These are phyloP conservation scores for Oenanthe javanica DNA, from an alignment of 140 eudicot species.

Conservation along the genomic window DNA sequence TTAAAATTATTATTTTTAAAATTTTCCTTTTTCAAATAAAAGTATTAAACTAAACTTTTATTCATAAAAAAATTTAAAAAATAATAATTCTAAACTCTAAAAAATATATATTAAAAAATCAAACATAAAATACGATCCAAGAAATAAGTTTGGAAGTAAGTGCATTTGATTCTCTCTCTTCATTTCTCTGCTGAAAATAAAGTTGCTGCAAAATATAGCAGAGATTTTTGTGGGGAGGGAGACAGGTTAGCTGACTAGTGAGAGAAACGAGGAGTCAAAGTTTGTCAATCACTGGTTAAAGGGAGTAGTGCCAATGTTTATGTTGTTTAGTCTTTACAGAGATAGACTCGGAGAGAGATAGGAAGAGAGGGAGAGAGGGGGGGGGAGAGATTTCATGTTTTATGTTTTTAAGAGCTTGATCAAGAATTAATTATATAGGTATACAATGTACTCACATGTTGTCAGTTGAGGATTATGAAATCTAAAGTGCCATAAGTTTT, in stretches of 20 bases:
- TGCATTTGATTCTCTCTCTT: background rate
- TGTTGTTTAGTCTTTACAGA: background rate
- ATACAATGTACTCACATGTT: too few species aligned
- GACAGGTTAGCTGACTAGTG: slow-evolving; percentile 30
- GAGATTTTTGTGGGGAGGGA: slow-evolving; percentile 13
- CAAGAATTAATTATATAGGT: too few species aligned
- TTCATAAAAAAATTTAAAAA: too few species aligned
- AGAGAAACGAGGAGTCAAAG: slow-evolving; percentile 55
- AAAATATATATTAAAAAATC: too few species aligned
- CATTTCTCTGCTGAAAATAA: slow-evolving; percentile 9
- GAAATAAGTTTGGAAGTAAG: background rate
- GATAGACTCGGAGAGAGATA: too few species aligned
- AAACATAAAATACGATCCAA: background rate
- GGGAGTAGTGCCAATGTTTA: slow-evolving; percentile 12
- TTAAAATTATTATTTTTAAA: too few species aligned
- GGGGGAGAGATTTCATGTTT: background rate
- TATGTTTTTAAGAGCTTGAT: background rate
- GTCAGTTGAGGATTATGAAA: too few species aligned
- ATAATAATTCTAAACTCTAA: too few species aligned
- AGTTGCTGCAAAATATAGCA: slow-evolving; percentile 20
- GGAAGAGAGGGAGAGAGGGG: background rate
- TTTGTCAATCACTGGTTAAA: slow-evolving; percentile 15
- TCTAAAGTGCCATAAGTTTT: too few species aligned
- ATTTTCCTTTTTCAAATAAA: too few species aligned
- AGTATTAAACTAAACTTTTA: too few species aligned